Conservation (phyloP, 164 flowering plant species). For the Chimonanthus salicifolius region DNA sequence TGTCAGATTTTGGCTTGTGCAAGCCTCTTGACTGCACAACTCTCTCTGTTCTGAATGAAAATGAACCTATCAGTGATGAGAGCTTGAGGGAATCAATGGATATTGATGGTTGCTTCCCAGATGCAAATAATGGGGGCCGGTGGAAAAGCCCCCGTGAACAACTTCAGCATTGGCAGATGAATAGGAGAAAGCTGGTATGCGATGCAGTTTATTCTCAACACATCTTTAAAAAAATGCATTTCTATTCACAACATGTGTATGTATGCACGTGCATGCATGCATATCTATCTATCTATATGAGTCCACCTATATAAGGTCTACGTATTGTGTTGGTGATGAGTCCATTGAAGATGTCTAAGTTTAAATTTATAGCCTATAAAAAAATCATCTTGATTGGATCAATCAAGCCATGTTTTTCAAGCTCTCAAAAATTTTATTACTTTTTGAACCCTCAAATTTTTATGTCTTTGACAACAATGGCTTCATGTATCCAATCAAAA, state of each 20-base stretch:
- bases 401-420: too few species aligned
- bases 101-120: conserved; percentile 52
- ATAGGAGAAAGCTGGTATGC: conserved; percentile 74
- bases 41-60: conserved; percentile 60
- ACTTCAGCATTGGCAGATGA: conserved; percentile 91
- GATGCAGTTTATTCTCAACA: neutral
- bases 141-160: conserved; percentile 86
- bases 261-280: too few species aligned
- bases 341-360: too few species aligned
- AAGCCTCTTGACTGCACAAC: conserved; percentile 83
- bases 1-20: conserved; percentile 98
- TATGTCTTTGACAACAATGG: too few species aligned
- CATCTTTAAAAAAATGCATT: neutral
- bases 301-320: too few species aligned
- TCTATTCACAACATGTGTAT: neutral
- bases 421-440: too few species aligned
- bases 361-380: too few species aligned
- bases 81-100: conserved; percentile 74
- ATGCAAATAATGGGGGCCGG: conserved; percentile 42
- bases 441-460: too few species aligned
- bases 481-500: too few species aligned
- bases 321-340: too few species aligned
- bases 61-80: conserved; percentile 68
- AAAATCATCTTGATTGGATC: too few species aligned
- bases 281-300: too few species aligned